Conservation (phyloP, 306 rosid genomes). For the Rubus parviflorus region DNA sequence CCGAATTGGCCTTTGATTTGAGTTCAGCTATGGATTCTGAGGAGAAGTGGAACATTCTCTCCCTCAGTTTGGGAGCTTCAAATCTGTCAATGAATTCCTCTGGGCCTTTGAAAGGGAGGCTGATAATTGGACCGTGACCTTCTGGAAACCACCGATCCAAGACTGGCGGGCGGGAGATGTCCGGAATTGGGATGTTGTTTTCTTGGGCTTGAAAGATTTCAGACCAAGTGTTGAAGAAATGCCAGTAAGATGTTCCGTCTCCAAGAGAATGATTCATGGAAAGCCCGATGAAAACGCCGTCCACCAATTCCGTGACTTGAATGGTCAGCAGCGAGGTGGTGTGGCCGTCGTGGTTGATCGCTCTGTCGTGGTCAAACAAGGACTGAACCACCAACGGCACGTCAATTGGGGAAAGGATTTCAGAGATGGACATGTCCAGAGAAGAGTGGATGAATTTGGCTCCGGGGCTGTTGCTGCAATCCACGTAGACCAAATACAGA, state of each 20-base stretch:
- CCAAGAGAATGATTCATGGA: slow-evolving; percentile 52
- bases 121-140: slow-evolving; percentile 33
- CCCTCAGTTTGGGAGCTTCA: slow-evolving; percentile 43
- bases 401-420: slow-evolving; percentile 53
- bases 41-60: slow-evolving; percentile 59
- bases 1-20: slow-evolving; percentile 56
- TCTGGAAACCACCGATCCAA: slow-evolving; percentile 52
- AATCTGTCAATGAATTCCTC: slow-evolving; percentile 45
- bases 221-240: slow-evolving; percentile 57
- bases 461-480: slow-evolving; percentile 38
- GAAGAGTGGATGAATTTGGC: slow-evolving; percentile 53
- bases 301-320: slow-evolving; percentile 53
- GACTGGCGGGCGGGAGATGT: slow-evolving; percentile 36
- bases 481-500: slow-evolving; percentile 40
- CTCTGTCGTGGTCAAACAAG: slow-evolving; percentile 57
- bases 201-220: slow-evolving; percentile 47
- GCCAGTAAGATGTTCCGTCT: slow-evolving; percentile 66
- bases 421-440: slow-evolving; percentile 36
- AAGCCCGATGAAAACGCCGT: slow-evolving; percentile 68
- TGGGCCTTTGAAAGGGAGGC: slow-evolving; percentile 46
- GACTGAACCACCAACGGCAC: slow-evolving; percentile 54
- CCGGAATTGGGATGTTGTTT: background rate
- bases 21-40: slow-evolving; percentile 49
- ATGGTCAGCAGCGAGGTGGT: slow-evolving; percentile 45
- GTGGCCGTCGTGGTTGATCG: slow-evolving; percentile 63